These are phyloP conservation scores for Neopestalotiopsis sp. DNA, from an alignment of 2,329 filamentous ascomycete genomes.

Conservation along the genomic window DNA sequence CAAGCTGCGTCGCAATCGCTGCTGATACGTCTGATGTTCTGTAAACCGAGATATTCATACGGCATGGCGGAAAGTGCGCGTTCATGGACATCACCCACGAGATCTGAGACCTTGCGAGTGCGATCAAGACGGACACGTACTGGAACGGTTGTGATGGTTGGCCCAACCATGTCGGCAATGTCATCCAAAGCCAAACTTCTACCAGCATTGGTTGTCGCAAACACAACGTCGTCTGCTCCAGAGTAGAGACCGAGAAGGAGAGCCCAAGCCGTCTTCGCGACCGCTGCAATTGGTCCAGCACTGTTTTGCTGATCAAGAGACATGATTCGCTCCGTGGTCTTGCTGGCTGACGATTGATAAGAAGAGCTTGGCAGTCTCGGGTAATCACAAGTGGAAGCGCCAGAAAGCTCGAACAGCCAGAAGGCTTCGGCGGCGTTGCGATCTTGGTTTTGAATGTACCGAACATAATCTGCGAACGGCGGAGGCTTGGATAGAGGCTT, in stretches of 20 bases:
- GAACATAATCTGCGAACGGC: not conserved
- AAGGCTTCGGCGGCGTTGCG: constrained; percentile 1
- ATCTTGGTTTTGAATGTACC: constrained; percentile 8
- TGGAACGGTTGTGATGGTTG: constrained; percentile 15
- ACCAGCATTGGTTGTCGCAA: constrained; percentile 14
- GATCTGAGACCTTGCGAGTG: not conserved
- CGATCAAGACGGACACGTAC: constrained; percentile 3
- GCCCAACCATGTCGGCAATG: constrained; percentile 14
- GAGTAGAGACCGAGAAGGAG: constrained; percentile 10
- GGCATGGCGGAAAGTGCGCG: not conserved
- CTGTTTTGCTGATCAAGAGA: not conserved
- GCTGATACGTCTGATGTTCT: constrained; percentile 8
- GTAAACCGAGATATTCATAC: constrained; percentile 11
- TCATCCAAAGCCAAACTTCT: constrained; percentile 12
- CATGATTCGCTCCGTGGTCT: constrained; percentile 11
- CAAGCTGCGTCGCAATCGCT: constrained; percentile 12
- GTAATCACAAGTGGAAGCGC: constrained; percentile 6
- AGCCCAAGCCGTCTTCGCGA: constrained; percentile 9
- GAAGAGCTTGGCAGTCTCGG: not conserved
- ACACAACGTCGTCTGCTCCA: constrained; percentile 12
- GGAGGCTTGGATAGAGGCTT: constrained; percentile 4
- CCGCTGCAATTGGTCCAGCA: not conserved
- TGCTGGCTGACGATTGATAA: constrained; percentile 3
- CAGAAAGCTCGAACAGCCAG: constrained; percentile 5
- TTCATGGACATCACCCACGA: constrained; percentile 6